Evolutionary conservation across 2,329 filamentous ascomycete species (phyloP).

Genomic region (Phaeosphaeria sp.): DNA sequence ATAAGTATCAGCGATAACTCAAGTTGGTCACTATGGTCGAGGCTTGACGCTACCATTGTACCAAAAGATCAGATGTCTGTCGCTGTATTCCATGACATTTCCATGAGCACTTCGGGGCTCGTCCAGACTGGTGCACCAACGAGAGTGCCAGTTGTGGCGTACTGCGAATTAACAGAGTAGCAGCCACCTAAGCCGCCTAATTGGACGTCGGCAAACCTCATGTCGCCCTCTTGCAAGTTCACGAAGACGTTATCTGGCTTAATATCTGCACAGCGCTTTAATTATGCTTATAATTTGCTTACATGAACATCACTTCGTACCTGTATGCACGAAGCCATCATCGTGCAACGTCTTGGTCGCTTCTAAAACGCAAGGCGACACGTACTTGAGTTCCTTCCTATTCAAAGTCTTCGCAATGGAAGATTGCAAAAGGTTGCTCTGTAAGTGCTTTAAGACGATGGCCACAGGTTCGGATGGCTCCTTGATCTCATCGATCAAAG

Average conservation of each 20-base stretch:
- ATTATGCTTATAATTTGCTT: background rate
- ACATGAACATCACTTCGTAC: slow-evolving; percentile 7
- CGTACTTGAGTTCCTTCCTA: slow-evolving; percentile 23
- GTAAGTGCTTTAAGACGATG: slow-evolving; percentile 30
- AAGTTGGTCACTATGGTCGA: slow-evolving; percentile 3
- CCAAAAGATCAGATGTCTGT: slow-evolving; percentile 53
- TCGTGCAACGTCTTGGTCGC: slow-evolving; percentile 25
- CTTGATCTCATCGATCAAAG: slow-evolving; percentile 33
- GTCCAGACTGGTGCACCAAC: slow-evolving; percentile 49
- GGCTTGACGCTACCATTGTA: slow-evolving; percentile 36
- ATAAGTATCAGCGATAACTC: slow-evolving; percentile 6
- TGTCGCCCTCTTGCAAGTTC: slow-evolving; percentile 35
- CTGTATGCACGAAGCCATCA: slow-evolving; percentile 21
- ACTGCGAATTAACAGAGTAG: slow-evolving; percentile 24
- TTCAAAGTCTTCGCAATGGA: slow-evolving; percentile 18
- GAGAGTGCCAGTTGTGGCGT: slow-evolving; percentile 28
- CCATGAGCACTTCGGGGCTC: slow-evolving; percentile 44
- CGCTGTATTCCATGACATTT: slow-evolving; percentile 43
- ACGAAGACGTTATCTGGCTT: slow-evolving; percentile 51
- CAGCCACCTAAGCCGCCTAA: slow-evolving; percentile 44
- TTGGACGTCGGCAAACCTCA: slow-evolving; percentile 45
- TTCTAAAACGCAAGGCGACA: slow-evolving; percentile 23
- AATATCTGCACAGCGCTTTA: slow-evolving; percentile 23
- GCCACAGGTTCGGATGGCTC: slow-evolving; percentile 23
- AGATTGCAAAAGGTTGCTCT: slow-evolving; percentile 20